Evolutionary conservation across 1,139 yeast genomes (phyloP).

Genomic region (Kodamaea ohmeri): DNA sequence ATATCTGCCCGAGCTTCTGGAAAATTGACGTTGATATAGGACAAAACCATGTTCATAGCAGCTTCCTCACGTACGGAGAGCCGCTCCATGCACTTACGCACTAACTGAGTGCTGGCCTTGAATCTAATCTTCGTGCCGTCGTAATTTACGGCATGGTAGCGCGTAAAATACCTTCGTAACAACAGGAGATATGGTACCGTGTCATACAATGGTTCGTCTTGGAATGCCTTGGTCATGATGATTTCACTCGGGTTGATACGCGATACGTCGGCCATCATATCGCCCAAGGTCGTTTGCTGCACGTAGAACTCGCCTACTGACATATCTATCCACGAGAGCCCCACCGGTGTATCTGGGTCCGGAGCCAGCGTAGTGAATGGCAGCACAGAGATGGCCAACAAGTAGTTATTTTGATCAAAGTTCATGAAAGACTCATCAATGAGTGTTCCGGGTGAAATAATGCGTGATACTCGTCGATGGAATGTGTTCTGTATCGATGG

Average conservation of each 20-base stretch:
- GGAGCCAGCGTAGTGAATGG: conserved; percentile 23
- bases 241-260: conserved; percentile 71
- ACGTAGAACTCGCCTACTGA: conserved; percentile 77
- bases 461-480: conserved; percentile 70
- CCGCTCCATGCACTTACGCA: conserved; percentile 55
- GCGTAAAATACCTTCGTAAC: conserved; percentile 57
- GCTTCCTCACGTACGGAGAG: conserved; percentile 45
- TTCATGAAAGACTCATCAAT: conserved; percentile 84
- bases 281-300: conserved; percentile 55
- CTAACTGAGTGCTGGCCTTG: conserved; percentile 49
- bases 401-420: conserved; percentile 65
- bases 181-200: conserved; percentile 64
- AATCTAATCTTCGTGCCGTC: conserved; percentile 34
- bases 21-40: conserved; percentile 39
- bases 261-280: conserved; percentile 58
- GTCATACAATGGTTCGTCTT: conserved; percentile 29
- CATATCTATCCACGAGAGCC: conserved; percentile 86
- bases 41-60: conserved; percentile 44
- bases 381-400: conserved; percentile 64
- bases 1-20: conserved; percentile 40
- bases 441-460: conserved; percentile 90
- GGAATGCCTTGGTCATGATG: conserved; percentile 42
- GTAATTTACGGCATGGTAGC: conserved; percentile 45
- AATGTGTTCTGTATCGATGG: conserved; percentile 36
- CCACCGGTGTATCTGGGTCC: conserved; percentile 53